phyloP scores from a whole-genome alignment of 1,284 basidiomycete genomes.

The Leccinum griseonigrum region DNA sequence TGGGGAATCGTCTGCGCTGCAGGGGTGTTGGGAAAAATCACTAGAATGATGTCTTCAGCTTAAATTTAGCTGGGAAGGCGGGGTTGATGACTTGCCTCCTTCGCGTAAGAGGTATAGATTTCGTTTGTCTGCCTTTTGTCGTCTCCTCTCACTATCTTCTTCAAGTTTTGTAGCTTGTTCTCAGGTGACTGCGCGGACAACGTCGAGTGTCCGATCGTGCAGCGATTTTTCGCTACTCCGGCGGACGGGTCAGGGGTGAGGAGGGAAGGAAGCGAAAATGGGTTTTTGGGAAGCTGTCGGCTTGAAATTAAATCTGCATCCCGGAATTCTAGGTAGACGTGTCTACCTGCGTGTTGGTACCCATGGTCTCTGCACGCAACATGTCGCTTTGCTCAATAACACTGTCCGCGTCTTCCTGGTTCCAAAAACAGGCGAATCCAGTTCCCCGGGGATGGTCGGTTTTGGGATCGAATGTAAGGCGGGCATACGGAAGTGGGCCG shows the following conservation, averaged over 20 bases:
- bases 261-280: constrained; percentile 83
- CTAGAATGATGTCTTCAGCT: constrained; percentile 39
- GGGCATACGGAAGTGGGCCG: constrained; percentile 91
- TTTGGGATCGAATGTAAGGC: constrained; percentile 84
- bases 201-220: constrained; percentile 91
- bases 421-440: constrained; percentile 98
- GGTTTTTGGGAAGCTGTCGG: constrained; percentile 68
- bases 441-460: constrained; percentile 91
- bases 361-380: constrained; percentile 63
- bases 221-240: constrained; percentile 77
- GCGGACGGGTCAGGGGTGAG: constrained; percentile 96
- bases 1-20: constrained; percentile 68
- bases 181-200: constrained; percentile 87
- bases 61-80: not conserved
- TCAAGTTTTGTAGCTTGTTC: constrained; percentile 85
- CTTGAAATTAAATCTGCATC: not conserved
- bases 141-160: constrained; percentile 79
- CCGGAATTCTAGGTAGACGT: not conserved
- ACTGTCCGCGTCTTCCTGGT: constrained; percentile 84
- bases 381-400: constrained; percentile 82
- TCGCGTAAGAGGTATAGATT: constrained; percentile 96
- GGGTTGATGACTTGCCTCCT: constrained; percentile 62
- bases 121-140: constrained; percentile 92
- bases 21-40: constrained; percentile 84
- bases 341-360: constrained; percentile 36